Conservation (phyloP, 176 grass and related monocot genomes). For the Hordeum marinum region DNA sequence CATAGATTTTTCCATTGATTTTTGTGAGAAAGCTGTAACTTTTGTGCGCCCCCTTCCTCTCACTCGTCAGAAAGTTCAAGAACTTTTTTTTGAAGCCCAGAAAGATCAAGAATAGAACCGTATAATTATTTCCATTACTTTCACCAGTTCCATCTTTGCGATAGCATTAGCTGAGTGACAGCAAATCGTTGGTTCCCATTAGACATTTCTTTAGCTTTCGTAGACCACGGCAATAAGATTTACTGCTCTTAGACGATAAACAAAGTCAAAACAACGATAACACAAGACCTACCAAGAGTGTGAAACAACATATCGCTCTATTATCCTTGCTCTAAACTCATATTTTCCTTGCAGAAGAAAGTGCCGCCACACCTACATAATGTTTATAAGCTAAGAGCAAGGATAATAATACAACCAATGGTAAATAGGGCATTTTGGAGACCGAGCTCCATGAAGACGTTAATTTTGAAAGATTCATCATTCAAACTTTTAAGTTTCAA, state of each 20-base stretch:
- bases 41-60: neutral
- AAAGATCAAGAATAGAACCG: neutral
- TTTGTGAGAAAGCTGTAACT: conserved; percentile 21
- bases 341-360: too few relatives aligned
- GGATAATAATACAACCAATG: too few relatives aligned
- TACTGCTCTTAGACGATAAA: neutral
- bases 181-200: neutral
- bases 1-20: conserved; percentile 37
- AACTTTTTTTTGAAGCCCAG: too few relatives aligned
- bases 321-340: too few relatives aligned
- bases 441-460: too few relatives aligned
- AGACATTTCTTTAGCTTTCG: neutral
- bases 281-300: neutral
- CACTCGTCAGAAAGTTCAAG: conserved; percentile 5
- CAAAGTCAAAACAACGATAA: neutral
- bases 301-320: too few relatives aligned
- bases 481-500: too few relatives aligned
- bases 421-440: too few relatives aligned
- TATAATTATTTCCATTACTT: conserved; percentile 7
- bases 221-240: neutral
- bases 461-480: too few relatives aligned
- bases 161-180: conserved; percentile 20
- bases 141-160: neutral
- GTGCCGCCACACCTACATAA: too few relatives aligned
- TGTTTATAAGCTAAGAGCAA: too few relatives aligned